These are phyloP conservation scores for Nicotiana obtusifolia DNA, from an alignment of 257 asterid genomes.

Conservation along the genomic window DNA sequence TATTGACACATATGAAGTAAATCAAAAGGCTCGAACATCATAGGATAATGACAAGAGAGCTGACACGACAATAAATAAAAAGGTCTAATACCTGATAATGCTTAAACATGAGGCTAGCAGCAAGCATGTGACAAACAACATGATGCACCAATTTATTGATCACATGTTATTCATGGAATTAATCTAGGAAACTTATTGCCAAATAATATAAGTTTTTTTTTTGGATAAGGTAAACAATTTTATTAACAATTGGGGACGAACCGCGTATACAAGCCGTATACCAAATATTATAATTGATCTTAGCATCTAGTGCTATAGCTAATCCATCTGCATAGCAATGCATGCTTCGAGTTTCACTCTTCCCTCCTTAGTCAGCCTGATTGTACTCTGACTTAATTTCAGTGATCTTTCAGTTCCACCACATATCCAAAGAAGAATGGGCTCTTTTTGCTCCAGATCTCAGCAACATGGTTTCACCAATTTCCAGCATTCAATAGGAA, in stretches of 20 bases:
- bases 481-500: background rate
- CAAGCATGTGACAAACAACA: background rate
- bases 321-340: background rate
- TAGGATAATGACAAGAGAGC: background rate
- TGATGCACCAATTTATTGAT: background rate
- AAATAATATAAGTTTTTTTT: background rate
- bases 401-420: background rate
- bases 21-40: background rate
- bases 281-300: background rate
- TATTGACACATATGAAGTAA: background rate
- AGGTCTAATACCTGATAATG: background rate
- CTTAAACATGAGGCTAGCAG: background rate
- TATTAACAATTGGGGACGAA: no score
- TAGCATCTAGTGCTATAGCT: background rate
- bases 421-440: background rate
- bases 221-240: no score
- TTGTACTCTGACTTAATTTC: background rate
- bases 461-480: background rate
- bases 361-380: background rate
- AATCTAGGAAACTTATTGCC: background rate
- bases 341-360: constrained; percentile 3
- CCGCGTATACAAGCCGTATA: no score
- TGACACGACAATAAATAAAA: background rate
- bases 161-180: background rate
- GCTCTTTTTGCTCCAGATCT: background rate